A percentile compares a stretch with the other conserved stretches of the same genome.
Conservation (phyloP, 1,284 basidiomycete genomes). For the Athelia sp. region DNA sequence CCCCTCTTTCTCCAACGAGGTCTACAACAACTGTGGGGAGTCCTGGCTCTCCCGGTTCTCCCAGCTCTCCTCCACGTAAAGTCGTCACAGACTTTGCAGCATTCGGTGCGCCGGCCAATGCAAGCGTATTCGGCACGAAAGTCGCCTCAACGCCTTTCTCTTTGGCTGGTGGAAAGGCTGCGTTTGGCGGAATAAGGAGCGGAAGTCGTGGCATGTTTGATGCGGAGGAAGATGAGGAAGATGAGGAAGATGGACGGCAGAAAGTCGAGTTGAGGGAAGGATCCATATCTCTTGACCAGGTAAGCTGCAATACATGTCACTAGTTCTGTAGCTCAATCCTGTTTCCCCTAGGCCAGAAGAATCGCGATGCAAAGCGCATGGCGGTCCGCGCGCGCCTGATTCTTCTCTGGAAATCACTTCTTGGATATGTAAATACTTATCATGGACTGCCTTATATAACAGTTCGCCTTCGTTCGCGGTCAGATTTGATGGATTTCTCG, state of each 20-base stretch:
- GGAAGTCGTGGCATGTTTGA: constrained; percentile 38
- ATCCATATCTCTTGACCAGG: constrained; percentile 86
- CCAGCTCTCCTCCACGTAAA: constrained; percentile 69
- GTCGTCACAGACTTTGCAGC: constrained; percentile 87
- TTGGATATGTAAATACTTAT: no score
- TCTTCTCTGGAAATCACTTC: no score
- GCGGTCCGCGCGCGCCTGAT: constrained; percentile 50
- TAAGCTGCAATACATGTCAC: constrained; percentile 26
- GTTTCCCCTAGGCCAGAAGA: constrained; percentile 46
- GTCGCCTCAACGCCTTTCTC: constrained; percentile 76
- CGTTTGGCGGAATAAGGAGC: constrained; percentile 67
- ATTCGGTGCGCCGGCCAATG: constrained; percentile 74
- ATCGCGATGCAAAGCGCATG: constrained; percentile 75
- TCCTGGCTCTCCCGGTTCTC: constrained; percentile 27
- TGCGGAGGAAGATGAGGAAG: constrained; percentile 60
- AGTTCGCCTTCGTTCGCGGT: neutral
- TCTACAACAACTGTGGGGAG: constrained; percentile 22
- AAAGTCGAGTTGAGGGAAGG: constrained; percentile 72
- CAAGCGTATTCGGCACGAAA: constrained; percentile 76
- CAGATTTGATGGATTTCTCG: neutral
- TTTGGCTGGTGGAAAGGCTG: constrained; percentile 73
- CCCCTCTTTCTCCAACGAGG: constrained; percentile 28
- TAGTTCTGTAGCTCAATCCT: constrained; percentile 7
- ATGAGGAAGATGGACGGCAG: constrained; percentile 60
- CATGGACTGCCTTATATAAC: neutral